Base-by-base conservation (phyloP, 768 basidiomycete genomes). In the Paxillus involutus region DNA sequence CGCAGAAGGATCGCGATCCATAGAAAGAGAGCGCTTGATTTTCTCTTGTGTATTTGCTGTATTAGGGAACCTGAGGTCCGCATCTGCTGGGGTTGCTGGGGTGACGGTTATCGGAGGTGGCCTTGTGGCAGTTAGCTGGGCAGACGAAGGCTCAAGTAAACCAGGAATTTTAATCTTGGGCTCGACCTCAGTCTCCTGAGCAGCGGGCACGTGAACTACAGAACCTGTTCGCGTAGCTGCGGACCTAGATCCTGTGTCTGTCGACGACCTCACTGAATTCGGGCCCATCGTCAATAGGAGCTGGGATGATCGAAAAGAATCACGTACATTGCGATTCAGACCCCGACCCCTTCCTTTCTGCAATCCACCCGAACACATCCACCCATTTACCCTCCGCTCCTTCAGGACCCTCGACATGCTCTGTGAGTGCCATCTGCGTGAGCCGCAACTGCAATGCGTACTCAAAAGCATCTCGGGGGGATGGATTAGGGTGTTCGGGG, bases 361-460 rank as follows among this genome's bases (percentile, higher is more conserved):
- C 86, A 63, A 94, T 86, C 89, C 90, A 97, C 5, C 81, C 74
- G 68, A 95, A 96, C 8, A 93, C 79, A 26, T 93, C 91, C 14
- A 93, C 75, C 83, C 93, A 94, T 52, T 83, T 85, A 16, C 75
- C 72, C 57, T 89, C 86, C 0, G 94, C 94, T 39, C 84, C 82
- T 61, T 95, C 92, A 0, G 93, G 80, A 0, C 97, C 96, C 36
- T 94, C 88, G 16, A 89, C 80, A 35, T 86, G 81, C 71, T 98
- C 97, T 16, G 80, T 79, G 46, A 98, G 73, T 6, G 86, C 83
- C 45, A 88, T 84, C 64, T 91, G 86, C 0, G 94, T 90, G 81
- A 96, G 90, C 30, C 94, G 78, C 32, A 98, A 70, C 69, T 97
- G 89, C 43, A 97, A 73, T 17, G 89, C 86, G 49, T 87, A 78